Percentiles rank a stretch among this genome's conserved stretches.
Evolutionary conservation across 2,329 filamentous ascomycete species (phyloP).

Genomic region (Colletotrichum shisoi): DNA sequence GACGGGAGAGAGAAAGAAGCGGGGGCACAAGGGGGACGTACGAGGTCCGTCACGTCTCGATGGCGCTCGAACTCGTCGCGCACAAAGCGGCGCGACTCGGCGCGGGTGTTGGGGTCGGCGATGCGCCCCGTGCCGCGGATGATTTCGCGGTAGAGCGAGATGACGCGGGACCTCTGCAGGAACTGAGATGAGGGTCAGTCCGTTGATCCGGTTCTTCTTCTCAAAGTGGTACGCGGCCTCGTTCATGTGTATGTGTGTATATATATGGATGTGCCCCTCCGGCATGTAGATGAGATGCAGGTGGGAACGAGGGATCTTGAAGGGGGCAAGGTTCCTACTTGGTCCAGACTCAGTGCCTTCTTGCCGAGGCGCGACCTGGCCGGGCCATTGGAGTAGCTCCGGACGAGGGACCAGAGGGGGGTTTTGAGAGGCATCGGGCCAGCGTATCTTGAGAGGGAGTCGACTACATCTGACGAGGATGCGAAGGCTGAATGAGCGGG

Average conservation of each 20-base stretch:
- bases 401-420: constrained; percentile 40
- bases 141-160: constrained; percentile 67
- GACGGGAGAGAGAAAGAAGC: not conserved
- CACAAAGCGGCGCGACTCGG: constrained; percentile 65
- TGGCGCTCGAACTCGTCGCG: constrained; percentile 69
- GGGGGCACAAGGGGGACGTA: constrained; percentile 44
- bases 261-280: no score
- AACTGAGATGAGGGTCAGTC: constrained; percentile 56
- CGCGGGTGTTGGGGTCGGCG: constrained; percentile 57
- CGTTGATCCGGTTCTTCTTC: no score
- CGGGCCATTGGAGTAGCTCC: constrained; percentile 51
- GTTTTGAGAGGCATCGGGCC: constrained; percentile 27
- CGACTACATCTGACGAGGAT: constrained; percentile 27
- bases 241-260: not conserved
- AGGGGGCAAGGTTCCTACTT: constrained; percentile 54
- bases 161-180: constrained; percentile 62
- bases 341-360: constrained; percentile 62
- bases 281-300: not conserved
- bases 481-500: not conserved
- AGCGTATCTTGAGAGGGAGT: not conserved
- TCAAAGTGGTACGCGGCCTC: not conserved
- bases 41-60: constrained; percentile 63
- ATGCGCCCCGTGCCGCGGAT: constrained; percentile 64
- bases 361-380: constrained; percentile 51
- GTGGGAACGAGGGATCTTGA: not conserved